Base-by-base conservation (phyloP, 306 rosid species). In the Glycine latifolia region DNA sequence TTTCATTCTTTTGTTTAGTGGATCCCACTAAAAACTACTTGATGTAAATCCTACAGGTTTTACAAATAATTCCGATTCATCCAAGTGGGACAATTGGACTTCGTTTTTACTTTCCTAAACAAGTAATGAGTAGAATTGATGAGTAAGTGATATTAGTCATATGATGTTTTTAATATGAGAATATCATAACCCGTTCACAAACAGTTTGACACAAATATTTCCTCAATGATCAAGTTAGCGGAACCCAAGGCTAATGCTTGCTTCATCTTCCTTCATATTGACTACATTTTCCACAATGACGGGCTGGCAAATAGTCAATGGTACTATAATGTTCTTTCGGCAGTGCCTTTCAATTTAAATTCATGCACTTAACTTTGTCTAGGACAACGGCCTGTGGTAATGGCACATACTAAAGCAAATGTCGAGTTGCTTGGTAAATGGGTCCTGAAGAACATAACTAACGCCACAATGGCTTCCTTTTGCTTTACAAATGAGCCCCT, bases 331-430 rank as follows among this genome's bases (percentile, higher is more conserved):
- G 8, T 16, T 16, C 26, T 81, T 74, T 81, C 15, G 41, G 69
- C 9, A 2, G 8, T 54, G 76, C 66, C 53, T 43, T 43, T 33
- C n/a, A 11, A 31, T 62, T 10, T 31, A 31, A 69, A 56, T 17
- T 9, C 3, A 41, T 62, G 58, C 52, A 52, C 67, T 41, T 41
- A 20, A 73, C 8, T 53, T 65, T 73, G 68, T 81, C 46, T 17
- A 3, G 48, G 75, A 81, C 60, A 43, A 4, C n/a, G 12, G 56
- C 48, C 60, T 4, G 41, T 53, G 60, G 44, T 9, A n/a, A 10
- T 73, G 60, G 3, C 47, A 20, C 4, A 16, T 69, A 26, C 31
- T 26, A 26, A 26, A 26, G 31, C 31, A 26, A 26, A 26, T 26
- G 31, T 26, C 31, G 31, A 26, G 31, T 26, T 26, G 31, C 31